Conservation (phyloP, 106 monocot species). For the Narthecium ossifragum region DNA sequence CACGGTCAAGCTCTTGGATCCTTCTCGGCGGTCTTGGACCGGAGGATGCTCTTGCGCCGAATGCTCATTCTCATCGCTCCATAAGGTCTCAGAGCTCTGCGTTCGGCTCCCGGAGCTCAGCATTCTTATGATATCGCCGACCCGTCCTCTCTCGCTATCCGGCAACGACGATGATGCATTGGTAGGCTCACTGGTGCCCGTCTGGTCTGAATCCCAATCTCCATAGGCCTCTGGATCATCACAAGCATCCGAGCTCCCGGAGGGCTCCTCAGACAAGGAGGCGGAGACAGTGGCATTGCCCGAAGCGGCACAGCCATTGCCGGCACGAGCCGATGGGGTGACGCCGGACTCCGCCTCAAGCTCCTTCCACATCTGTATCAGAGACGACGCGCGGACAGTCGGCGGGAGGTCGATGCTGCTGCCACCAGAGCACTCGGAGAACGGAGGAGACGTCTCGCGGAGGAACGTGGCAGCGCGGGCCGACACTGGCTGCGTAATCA, state of each 20-base stretch:
- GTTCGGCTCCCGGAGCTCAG: constrained; percentile 1
- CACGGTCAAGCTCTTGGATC: not conserved
- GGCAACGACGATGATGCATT: not conserved
- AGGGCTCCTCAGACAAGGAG: constrained; percentile 5
- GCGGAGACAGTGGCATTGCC: not conserved
- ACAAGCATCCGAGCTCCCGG: constrained; percentile 7
- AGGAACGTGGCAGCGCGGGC: constrained; percentile 43
- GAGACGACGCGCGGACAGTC: constrained; percentile 58
- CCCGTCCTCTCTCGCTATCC: constrained; percentile 22
- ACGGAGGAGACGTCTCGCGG: constrained; percentile 16
- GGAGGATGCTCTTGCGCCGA: not conserved
- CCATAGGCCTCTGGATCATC: constrained; percentile 14
- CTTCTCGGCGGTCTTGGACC: not conserved
- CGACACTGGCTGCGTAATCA: constrained; percentile 42
- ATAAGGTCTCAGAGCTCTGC: not conserved
- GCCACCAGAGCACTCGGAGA: constrained; percentile 2
- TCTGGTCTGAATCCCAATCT: constrained; percentile 18
- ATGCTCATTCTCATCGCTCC: constrained; percentile 8
- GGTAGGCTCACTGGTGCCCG: not conserved
- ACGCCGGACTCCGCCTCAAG: constrained; percentile 62
- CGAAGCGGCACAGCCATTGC: not conserved
- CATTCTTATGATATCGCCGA: constrained; percentile 22
- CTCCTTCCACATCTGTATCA: constrained; percentile 94
- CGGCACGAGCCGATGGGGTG: constrained; percentile 11
- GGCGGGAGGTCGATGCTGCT: constrained; percentile 9